Conservation (phyloP, 2,329 filamentous ascomycete species). For the Zasmidium cellare region DNA sequence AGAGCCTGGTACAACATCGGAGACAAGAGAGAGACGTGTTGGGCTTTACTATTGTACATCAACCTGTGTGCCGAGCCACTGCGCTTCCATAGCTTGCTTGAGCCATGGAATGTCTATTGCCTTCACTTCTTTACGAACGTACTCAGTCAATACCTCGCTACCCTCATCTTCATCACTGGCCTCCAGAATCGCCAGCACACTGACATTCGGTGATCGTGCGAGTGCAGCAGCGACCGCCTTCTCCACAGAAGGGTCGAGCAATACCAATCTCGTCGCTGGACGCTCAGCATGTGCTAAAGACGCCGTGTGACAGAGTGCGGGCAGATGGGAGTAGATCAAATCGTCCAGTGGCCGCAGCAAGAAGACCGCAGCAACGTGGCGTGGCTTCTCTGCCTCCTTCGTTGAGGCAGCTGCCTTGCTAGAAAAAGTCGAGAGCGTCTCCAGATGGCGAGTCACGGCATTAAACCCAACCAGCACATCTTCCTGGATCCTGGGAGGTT, state of each 20-base stretch:
- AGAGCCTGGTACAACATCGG: neutral
- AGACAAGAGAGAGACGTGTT: neutral
- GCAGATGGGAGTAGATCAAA: conserved; percentile 3
- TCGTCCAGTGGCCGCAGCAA: conserved; percentile 1
- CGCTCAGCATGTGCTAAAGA: neutral
- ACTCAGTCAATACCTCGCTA: neutral
- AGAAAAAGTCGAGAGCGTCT: neutral
- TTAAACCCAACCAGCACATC: neutral
- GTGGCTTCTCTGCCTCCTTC: neutral
- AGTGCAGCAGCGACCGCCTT: neutral
- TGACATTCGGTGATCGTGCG: neutral
- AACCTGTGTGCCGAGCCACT: conserved; percentile 1
- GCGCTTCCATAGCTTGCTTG: neutral
- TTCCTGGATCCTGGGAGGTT: neutral
- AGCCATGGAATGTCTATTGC: conserved; percentile 1
- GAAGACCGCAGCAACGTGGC: neutral
- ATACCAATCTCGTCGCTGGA: neutral
- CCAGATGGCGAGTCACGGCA: conserved; percentile 2
- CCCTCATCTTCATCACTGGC: neutral
- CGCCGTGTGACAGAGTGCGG: conserved; percentile 3
- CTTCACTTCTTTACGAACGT: neutral
- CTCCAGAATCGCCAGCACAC: neutral
- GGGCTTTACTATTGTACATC: neutral
- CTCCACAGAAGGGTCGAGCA: conserved; percentile 1
- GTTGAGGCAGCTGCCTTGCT: neutral